Conservation (phyloP, 1,284 basidiomycete species). For the Sutorius eximius region DNA sequence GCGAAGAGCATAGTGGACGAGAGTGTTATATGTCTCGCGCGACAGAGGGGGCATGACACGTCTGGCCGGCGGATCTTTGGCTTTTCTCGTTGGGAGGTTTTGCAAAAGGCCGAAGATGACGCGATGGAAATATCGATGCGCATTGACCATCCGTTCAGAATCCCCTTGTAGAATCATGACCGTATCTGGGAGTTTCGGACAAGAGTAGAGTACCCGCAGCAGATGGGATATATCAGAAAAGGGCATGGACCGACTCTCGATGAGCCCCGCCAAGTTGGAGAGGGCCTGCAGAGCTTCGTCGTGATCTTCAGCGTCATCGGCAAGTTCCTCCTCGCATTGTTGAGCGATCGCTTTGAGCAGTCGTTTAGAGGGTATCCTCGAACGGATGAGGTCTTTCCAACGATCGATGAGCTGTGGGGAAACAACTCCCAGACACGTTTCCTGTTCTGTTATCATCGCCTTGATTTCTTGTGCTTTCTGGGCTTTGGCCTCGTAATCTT, state of each 20-base stretch:
- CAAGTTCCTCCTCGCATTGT: conserved; percentile 25
- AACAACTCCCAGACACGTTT: conserved; percentile 7
- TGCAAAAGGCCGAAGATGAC: conserved; percentile 49
- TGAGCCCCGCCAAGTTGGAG: conserved; percentile 52
- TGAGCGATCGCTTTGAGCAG: conserved; percentile 27
- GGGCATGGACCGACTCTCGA: conserved; percentile 51
- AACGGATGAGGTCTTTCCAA: conserved; percentile 23
- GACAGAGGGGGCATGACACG: conserved; percentile 40
- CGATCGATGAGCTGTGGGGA: conserved; percentile 14
- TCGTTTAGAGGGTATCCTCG: conserved; percentile 27
- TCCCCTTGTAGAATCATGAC: conserved; percentile 45
- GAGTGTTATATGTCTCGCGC: conserved; percentile 54
- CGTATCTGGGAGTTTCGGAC: conserved; percentile 44
- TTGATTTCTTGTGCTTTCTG: conserved; percentile 25
- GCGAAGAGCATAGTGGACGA: conserved; percentile 65
- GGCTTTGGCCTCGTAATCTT: conserved; percentile 55
- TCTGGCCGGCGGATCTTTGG: conserved; percentile 20
- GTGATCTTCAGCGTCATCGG: conserved; percentile 11
- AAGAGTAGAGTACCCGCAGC: conserved; percentile 48
- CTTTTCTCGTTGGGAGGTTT: conserved; percentile 23
- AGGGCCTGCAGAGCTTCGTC: conserved; percentile 53
- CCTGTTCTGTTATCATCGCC: conserved; percentile 25
- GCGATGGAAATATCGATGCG: conserved; percentile 56
- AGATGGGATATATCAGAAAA: conserved; percentile 45
- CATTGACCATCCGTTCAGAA: conserved; percentile 40